Percentiles rank a stretch among this genome's conserved stretches.
phyloP scores from a whole-genome alignment of 306 rosid genomes.

The Begonia masoniana region DNA sequence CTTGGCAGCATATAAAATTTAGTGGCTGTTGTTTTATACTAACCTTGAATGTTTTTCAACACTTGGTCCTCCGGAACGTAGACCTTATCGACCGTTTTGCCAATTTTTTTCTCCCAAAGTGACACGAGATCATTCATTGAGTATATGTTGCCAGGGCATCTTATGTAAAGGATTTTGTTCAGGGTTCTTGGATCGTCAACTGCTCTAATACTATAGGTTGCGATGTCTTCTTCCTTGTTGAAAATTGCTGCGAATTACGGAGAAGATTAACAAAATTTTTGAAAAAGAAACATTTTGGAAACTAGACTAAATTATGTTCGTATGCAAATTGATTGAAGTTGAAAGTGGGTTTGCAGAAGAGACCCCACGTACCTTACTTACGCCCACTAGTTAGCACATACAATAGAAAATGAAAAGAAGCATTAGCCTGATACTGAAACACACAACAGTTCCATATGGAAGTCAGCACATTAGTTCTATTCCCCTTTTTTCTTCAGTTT shows the following conservation, averaged over 20 bases:
- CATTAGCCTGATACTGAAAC: too few relatives aligned
- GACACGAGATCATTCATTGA: slow-evolving; percentile 25
- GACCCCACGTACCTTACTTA: too few relatives aligned
- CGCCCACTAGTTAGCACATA: too few relatives aligned
- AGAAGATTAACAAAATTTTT: not conserved
- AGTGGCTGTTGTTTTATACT: not conserved
- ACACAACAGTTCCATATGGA: too few relatives aligned
- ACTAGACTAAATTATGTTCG: too few relatives aligned
- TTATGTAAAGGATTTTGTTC: slow-evolving; percentile 27
- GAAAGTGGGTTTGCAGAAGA: too few relatives aligned
- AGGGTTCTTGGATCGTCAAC: slow-evolving; percentile 33
- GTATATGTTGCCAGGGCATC: slow-evolving; percentile 15
- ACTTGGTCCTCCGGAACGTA: slow-evolving; percentile 23
- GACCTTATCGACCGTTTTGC: slow-evolving; percentile 16
- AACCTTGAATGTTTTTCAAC: slow-evolving; percentile 26
- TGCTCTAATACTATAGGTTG: slow-evolving; percentile 18
- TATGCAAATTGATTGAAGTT: too few relatives aligned
- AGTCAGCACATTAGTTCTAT: too few relatives aligned
- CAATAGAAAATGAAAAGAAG: too few relatives aligned
- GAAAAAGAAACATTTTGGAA: not conserved
- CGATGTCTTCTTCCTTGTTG: slow-evolving; percentile 35
- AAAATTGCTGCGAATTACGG: slow-evolving; percentile 16
- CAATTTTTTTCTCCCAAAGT: slow-evolving; percentile 29
- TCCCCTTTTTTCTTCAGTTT: too few relatives aligned
- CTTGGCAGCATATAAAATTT: not conserved